Evolutionary conservation across 1,284 basidiomycete species (phyloP).

Genomic region (Prillingera fragicola): DNA sequence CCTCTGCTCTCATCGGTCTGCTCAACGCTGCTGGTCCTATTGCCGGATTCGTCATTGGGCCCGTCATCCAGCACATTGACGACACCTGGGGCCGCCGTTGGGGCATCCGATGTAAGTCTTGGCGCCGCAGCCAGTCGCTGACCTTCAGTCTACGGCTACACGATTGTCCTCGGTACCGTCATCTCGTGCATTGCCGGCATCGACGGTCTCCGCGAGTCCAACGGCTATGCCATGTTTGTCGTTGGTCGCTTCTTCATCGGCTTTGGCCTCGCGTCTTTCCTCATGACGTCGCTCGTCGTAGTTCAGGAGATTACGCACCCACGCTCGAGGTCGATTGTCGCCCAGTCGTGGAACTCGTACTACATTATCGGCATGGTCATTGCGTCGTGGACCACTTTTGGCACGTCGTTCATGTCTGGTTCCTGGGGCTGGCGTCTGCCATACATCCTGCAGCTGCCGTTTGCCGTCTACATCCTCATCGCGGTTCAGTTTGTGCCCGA

Average conservation of each 20-base stretch:
- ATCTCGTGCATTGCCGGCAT: slow-evolving; percentile 45
- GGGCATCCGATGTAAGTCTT: slow-evolving; percentile 47
- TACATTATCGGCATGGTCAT: slow-evolving; percentile 28
- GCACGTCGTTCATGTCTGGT: slow-evolving; percentile 17
- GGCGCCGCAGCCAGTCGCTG: background rate
- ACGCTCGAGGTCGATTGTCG: slow-evolving; percentile 33
- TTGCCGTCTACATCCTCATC: slow-evolving; percentile 44
- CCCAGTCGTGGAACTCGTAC: slow-evolving; percentile 46
- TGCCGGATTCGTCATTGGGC: slow-evolving; percentile 44
- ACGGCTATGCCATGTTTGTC: slow-evolving; percentile 46
- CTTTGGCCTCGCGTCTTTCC: slow-evolving; percentile 48
- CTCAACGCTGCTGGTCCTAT: slow-evolving; percentile 45
- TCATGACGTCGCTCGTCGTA: slow-evolving; percentile 47
- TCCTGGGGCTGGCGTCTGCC: slow-evolving; percentile 45
- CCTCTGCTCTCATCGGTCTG: slow-evolving; percentile 37
- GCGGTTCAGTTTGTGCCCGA: slow-evolving; percentile 49
- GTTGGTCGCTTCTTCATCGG: slow-evolving; percentile 44
- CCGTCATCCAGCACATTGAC: slow-evolving; percentile 46
- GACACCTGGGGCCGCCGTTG: slow-evolving; percentile 44
- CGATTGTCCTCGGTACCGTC: slow-evolving; percentile 41
- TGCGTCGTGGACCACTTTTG: slow-evolving; percentile 25
- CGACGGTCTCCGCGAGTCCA: slow-evolving; percentile 36
- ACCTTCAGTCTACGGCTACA: slow-evolving; percentile 46
- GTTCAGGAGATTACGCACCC: slow-evolving; percentile 50
- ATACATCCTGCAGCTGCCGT: slow-evolving; percentile 45